Conservation (phyloP, 768 basidiomycete species). For the Lactarius indigo region DNA sequence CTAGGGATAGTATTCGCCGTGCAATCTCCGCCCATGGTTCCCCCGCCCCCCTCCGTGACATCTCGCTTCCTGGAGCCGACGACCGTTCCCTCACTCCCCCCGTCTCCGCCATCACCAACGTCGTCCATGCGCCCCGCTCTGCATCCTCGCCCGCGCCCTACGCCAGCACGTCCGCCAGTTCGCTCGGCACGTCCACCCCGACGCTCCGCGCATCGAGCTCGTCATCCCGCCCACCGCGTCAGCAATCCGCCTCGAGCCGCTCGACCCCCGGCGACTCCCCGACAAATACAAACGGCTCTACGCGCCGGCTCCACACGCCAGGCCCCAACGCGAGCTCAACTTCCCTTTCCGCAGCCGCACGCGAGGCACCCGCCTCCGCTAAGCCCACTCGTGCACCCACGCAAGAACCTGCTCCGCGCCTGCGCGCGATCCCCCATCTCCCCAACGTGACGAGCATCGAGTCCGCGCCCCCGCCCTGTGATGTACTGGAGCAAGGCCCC, state of each 20-base stretch:
- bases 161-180: slow-evolving; percentile 8
- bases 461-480: slow-evolving; percentile 60
- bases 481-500: slow-evolving; percentile 89
- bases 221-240: slow-evolving; percentile 10
- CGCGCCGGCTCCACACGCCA: slow-evolving; percentile 18
- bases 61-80: slow-evolving; percentile 7
- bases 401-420: slow-evolving; percentile 33
- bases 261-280: slow-evolving; percentile 19
- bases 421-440: slow-evolving; percentile 52
- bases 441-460: slow-evolving; percentile 59
- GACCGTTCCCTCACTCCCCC: slow-evolving; percentile 22
- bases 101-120: slow-evolving; percentile 3
- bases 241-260: slow-evolving; percentile 6
- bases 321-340: slow-evolving; percentile 20
- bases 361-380: slow-evolving; percentile 11
- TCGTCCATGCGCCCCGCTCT: background rate
- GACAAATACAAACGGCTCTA: slow-evolving; percentile 1
- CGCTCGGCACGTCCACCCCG: slow-evolving; percentile 13
- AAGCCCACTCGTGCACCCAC: slow-evolving; percentile 11
- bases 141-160: slow-evolving; percentile 8
- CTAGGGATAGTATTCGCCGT: slow-evolving; percentile 5
- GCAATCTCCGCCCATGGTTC: background rate
- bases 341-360: slow-evolving; percentile 28
- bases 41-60: slow-evolving; percentile 2
- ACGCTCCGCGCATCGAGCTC: slow-evolving; percentile 11